These are phyloP conservation scores for Solidago caesia DNA, from an alignment of 129 eudicot species.

Conservation along the genomic window DNA sequence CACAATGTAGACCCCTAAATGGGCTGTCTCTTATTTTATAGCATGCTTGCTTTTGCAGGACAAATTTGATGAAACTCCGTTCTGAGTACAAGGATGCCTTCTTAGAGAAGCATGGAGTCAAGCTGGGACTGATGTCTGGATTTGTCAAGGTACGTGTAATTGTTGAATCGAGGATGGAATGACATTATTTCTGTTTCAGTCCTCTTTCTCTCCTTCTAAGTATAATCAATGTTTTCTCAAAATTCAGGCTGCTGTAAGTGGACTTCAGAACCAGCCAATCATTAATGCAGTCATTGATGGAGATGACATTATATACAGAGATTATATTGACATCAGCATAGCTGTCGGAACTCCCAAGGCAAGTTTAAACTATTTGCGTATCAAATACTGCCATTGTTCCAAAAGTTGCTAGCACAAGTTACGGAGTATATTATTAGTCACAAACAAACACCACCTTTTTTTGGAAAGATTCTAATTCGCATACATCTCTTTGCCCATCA, in stretches of 20 bases:
- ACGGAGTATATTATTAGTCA: no score
- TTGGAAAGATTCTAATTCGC: background rate
- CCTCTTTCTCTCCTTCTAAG: background rate
- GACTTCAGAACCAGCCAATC: conserved; percentile 80
- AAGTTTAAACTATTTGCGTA: conserved; percentile 20
- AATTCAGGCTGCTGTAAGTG: conserved; percentile 89
- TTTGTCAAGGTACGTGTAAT: conserved; percentile 61
- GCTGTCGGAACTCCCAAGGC: conserved; percentile 98
- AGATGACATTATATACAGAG: conserved; percentile 92
- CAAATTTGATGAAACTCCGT: conserved; percentile 90
- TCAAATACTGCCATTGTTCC: background rate
- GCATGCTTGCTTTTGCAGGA: conserved; percentile 48
- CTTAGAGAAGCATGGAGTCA: conserved; percentile 87
- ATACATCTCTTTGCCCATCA: background rate
- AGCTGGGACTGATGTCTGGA: conserved; percentile 96
- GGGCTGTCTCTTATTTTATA: conserved; percentile 4
- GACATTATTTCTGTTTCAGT: background rate
- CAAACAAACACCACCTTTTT: background rate
- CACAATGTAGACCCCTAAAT: background rate
- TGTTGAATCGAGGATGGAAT: conserved; percentile 1
- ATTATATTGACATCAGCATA: conserved; percentile 86
- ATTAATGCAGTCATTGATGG: conserved; percentile 97
- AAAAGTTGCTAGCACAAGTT: no score
- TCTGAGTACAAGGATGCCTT: conserved; percentile 93
- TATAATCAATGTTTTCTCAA: background rate